These are phyloP conservation scores for Pyrus communis DNA, from an alignment of 306 rosid species.

Conservation along the genomic window DNA sequence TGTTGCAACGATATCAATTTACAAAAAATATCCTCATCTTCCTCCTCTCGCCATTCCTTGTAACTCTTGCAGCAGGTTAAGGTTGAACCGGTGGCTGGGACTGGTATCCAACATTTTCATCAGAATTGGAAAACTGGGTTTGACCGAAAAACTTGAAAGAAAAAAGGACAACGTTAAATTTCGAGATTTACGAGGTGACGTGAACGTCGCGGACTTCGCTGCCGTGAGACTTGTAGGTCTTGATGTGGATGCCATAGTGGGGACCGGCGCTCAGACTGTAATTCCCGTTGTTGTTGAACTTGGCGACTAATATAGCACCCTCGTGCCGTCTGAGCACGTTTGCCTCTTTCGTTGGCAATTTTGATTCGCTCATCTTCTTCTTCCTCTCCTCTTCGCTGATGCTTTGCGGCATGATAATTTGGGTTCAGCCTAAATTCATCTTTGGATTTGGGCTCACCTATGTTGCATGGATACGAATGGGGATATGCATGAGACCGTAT, in stretches of 20 bases:
- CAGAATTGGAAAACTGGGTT: not conserved
- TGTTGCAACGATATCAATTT: too few species aligned
- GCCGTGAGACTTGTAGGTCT: slow-evolving; percentile 85
- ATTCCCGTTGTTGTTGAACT: slow-evolving; percentile 75
- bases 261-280: slow-evolving; percentile 74
- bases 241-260: slow-evolving; percentile 76
- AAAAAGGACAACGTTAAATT: not conserved
- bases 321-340: slow-evolving; percentile 75
- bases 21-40: too few species aligned
- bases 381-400: not conserved
- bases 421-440: not conserved
- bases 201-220: slow-evolving; percentile 90
- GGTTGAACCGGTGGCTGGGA: too few species aligned
- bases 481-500: too few species aligned
- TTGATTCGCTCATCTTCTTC: slow-evolving; percentile 35
- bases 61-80: too few species aligned
- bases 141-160: not conserved
- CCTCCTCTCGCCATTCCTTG: too few species aligned
- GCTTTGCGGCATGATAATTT: not conserved
- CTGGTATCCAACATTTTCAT: not conserved
- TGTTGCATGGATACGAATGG: too few species aligned
- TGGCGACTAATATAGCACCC: slow-evolving; percentile 67
- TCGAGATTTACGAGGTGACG: slow-evolving; percentile 46
- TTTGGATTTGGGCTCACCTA: too few species aligned
- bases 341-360: slow-evolving; percentile 54